A percentile compares a stretch with the other conserved stretches of the same genome.
phyloP scores from a whole-genome alignment of 2,329 filamentous ascomycete species.

The Raffaelea ambrosiae region DNA sequence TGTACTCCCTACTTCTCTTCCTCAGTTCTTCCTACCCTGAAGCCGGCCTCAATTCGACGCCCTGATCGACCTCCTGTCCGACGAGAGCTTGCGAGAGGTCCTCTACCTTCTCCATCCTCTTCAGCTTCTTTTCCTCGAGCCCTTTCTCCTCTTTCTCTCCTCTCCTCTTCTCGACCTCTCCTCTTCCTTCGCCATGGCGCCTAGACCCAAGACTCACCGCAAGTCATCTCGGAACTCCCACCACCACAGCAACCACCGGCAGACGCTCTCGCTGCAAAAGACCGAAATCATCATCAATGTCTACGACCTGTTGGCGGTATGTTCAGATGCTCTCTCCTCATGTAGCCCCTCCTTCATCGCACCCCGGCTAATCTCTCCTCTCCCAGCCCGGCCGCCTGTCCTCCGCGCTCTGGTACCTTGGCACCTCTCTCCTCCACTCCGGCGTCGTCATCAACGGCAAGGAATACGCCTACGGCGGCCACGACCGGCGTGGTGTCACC shows the following conservation, averaged over 20 bases:
- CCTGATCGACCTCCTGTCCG: too few relatives aligned
- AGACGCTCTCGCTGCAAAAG: conserved; percentile 60
- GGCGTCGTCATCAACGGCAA: conserved; percentile 72
- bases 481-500: conserved; percentile 60
- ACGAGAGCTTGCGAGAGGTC: too few relatives aligned
- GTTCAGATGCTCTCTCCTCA: too few relatives aligned
- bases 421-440: conserved; percentile 70
- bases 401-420: conserved; percentile 69
- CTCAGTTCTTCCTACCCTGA: too few relatives aligned
- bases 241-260: conserved; percentile 59
- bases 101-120: too few relatives aligned
- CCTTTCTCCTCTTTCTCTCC: not conserved
- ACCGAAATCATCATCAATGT: conserved; percentile 70
- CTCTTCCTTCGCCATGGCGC: conserved; percentile 26
- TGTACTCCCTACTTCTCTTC: too few relatives aligned
- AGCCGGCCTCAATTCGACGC: too few relatives aligned
- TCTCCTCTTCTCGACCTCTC: not conserved
- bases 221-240: conserved; percentile 36
- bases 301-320: conserved; percentile 67
- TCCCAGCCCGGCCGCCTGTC: conserved; percentile 67
- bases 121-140: too few relatives aligned
- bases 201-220: conserved; percentile 29
- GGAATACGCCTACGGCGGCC: conserved; percentile 81
- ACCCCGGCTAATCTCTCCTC: conserved; percentile 4
- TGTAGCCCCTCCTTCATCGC: not conserved